Evolutionary conservation across 495 filamentous ascomycete genomes (phyloP), one percentile per base, ranked within the genome.

Genomic region (Daldinia childiae): DNA sequence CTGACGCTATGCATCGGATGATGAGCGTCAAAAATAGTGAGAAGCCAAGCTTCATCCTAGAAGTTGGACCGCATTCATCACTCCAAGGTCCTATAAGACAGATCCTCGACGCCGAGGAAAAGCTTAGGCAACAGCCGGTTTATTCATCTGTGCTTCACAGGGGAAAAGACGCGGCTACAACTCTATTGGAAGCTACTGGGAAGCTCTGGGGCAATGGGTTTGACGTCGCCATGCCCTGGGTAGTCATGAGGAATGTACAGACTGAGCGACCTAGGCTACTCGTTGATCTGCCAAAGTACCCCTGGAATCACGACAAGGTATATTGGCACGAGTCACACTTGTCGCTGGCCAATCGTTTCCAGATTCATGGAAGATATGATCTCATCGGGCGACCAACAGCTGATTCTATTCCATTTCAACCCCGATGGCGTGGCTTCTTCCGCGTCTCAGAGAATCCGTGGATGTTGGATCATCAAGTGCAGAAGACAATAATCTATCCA

Each of bases 51-150:
- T 39, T 67, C 27, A 60, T 74, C 3, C 21, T 79, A 5, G 77
- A 79, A 50, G 27, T 78, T n/a, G 72, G 76, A 29, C 76, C 77
- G 1, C 76, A 75, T 34, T 68, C 76, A 4, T 69, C 88, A 1
- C 78, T 91, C 0, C 78, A 83, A 59, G 82, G 81, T 0, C 86
- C 88, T 0, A 51, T 88, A n/a, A 77, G 77, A 24, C 80, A 88
- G 64, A 87, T 84, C 36, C 60, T 87, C 27, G 72, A 76, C 24
- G 45, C 51, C 24, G 69, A 66, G 32, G 56, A 80, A 38, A 64
- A 69, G 14, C 58, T 64, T 29, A 62, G 30, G 8, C 64, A 64
- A 21, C 34, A 30, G 15, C 64, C 69, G 17, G 2, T 50, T 8
- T 81, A 78, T 24, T 24, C 15, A 17, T 75, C 74, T 0, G 64